Evolutionary conservation across 2,329 filamentous ascomycete species (phyloP).

Genomic region (Sclerotinia spermophila): DNA sequence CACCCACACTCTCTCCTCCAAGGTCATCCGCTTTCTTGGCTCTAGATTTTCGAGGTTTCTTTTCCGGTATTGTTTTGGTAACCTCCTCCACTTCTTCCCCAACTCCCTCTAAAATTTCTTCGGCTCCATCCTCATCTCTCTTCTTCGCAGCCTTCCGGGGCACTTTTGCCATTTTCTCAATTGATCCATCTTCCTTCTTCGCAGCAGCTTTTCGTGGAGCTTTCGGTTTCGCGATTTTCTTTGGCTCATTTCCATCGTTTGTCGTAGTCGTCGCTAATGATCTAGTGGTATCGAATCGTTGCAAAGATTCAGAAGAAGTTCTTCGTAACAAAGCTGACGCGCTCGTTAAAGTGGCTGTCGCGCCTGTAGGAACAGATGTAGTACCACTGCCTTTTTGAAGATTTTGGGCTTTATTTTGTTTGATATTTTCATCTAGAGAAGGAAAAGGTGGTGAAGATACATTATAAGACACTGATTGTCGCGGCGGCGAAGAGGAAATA

Average conservation of each 20-base stretch:
- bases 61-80: constrained; percentile 20
- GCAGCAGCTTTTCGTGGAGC: constrained; percentile 15
- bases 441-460: constrained; percentile 42
- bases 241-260: constrained; percentile 32
- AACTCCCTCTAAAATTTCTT: not conserved
- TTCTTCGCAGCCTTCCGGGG: constrained; percentile 23
- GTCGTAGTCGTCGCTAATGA: not conserved
- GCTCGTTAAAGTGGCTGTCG: constrained; percentile 42
- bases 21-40: constrained; percentile 28
- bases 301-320: constrained; percentile 9
- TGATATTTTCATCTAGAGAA: constrained; percentile 48
- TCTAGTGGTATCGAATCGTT: constrained; percentile 14
- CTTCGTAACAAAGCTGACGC: constrained; percentile 37
- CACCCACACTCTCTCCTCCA: not conserved
- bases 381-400: constrained; percentile 41
- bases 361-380: constrained; percentile 40
- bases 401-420: constrained; percentile 36
- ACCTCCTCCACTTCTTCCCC: not conserved
- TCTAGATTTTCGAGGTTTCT: constrained; percentile 25
- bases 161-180: constrained; percentile 29
- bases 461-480: constrained; percentile 23
- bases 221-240: constrained; percentile 30
- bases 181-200: constrained; percentile 16
- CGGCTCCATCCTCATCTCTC: constrained; percentile 14
- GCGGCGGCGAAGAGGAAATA: constrained; percentile 27